A percentile compares a stretch with the other conserved stretches of the same genome.
Evolutionary conservation across 2,329 filamentous ascomycete genomes (phyloP).

Genomic region (Coniosporium uncinatum): DNA sequence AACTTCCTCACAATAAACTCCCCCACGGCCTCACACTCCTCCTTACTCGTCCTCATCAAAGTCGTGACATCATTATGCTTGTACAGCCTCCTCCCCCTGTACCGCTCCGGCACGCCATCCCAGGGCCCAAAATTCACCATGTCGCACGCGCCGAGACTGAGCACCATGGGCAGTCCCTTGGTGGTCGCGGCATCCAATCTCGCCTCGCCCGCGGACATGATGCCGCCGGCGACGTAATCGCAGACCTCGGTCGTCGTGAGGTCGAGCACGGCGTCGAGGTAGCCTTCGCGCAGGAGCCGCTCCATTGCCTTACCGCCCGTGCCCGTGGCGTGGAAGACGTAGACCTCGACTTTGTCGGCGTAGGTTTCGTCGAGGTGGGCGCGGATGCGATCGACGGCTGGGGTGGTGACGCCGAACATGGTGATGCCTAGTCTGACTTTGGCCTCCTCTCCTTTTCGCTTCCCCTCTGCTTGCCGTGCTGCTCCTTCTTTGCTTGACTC

Average conservation of each 20-base stretch:
- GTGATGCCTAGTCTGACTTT: slow-evolving; percentile 56
- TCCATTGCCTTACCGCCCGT: slow-evolving; percentile 67
- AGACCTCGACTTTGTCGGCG: slow-evolving; percentile 44
- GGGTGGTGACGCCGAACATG: slow-evolving; percentile 73
- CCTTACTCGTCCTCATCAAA: slow-evolving; percentile 55
- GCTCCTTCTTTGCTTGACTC: slow-evolving; percentile 29
- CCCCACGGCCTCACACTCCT: slow-evolving; percentile 52
- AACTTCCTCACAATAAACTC: slow-evolving; percentile 50
- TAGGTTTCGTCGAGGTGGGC: slow-evolving; percentile 38
- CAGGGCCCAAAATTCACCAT: slow-evolving; percentile 55
- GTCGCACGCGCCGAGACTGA: slow-evolving; percentile 40
- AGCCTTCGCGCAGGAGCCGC: slow-evolving; percentile 47
- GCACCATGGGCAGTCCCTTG: slow-evolving; percentile 51
- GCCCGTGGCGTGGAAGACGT: slow-evolving; percentile 66
- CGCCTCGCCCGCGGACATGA: slow-evolving; percentile 51
- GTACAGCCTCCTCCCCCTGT: slow-evolving; percentile 43
- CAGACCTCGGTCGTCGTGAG: slow-evolving; percentile 68
- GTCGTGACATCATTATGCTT: slow-evolving; percentile 64
- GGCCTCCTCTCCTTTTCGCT: slow-evolving; percentile 1
- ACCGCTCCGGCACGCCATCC: slow-evolving; percentile 49
- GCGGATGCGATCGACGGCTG: slow-evolving; percentile 52
- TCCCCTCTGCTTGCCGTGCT: slow-evolving; percentile 3
- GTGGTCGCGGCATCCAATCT: slow-evolving; percentile 52
- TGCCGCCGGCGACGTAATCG: slow-evolving; percentile 57
- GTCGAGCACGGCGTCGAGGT: slow-evolving; percentile 62